phyloP scores from a whole-genome alignment of 192 early-diverging fungal species.

The Coemansia sp. region DNA sequence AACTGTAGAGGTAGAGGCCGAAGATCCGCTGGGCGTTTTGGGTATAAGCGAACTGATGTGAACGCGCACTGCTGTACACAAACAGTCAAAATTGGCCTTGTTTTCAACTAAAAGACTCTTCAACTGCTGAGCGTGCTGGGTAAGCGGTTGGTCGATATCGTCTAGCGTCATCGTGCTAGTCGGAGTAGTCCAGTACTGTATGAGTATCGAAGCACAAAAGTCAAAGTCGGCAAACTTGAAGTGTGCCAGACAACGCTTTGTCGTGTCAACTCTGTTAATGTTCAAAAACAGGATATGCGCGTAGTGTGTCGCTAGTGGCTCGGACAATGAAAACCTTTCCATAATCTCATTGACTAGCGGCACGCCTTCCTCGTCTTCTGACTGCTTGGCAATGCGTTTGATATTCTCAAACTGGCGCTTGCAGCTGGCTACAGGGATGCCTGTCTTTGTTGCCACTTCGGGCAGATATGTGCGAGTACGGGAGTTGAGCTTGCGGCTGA shows the following conservation, averaged over 20 bases:
- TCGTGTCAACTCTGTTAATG: slow-evolving; percentile 37
- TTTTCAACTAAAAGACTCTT: slow-evolving; percentile 53
- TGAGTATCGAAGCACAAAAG: slow-evolving; percentile 28
- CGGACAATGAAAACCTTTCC: slow-evolving; percentile 27
- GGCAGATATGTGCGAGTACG: slow-evolving; percentile 28
- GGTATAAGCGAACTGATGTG: slow-evolving; percentile 10
- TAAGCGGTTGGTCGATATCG: slow-evolving; percentile 54
- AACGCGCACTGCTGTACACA: slow-evolving; percentile 2
- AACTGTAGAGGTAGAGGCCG: background rate
- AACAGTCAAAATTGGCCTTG: slow-evolving; percentile 16
- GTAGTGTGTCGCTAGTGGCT: slow-evolving; percentile 22
- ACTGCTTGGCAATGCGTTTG: slow-evolving; percentile 62
- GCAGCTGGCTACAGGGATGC: slow-evolving; percentile 24
- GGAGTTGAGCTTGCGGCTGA: slow-evolving; percentile 36
- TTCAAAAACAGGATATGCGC: slow-evolving; percentile 29
- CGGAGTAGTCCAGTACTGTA: slow-evolving; percentile 30
- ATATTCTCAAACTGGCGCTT: slow-evolving; percentile 64
- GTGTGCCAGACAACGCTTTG: slow-evolving; percentile 25
- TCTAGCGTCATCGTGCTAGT: slow-evolving; percentile 38
- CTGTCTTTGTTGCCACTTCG: slow-evolving; percentile 21
- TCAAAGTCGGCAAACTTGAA: slow-evolving; percentile 34
- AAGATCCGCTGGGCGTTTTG: slow-evolving; percentile 4
- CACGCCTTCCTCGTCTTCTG: slow-evolving; percentile 61
- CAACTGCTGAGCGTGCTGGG: slow-evolving; percentile 56
- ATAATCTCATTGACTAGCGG: slow-evolving; percentile 34